A percentile compares a stretch with the other conserved stretches of the same genome.
Evolutionary conservation across 495 filamentous ascomycete species (phyloP).

Genomic region (Penicillium parvum): DNA sequence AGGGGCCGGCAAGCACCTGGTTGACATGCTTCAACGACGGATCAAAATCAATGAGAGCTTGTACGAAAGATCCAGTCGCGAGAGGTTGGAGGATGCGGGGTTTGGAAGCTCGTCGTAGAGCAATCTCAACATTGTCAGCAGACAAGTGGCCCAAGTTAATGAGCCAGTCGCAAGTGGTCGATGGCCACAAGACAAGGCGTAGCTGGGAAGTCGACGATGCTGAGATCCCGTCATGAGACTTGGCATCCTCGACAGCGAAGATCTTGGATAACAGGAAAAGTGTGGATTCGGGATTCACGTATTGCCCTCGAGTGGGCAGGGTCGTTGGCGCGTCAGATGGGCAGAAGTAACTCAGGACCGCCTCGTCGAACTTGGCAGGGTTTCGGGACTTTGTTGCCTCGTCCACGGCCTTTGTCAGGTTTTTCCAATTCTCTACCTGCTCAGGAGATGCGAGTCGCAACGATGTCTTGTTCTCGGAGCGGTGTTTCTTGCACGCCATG

Average conservation of each 20-base stretch:
- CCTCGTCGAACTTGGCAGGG: conserved; percentile 33
- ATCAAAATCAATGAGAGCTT: conserved; percentile 56
- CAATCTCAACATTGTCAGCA: conserved; percentile 54
- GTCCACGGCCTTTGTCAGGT: conserved; percentile 26
- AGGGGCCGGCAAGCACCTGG: conserved; percentile 44
- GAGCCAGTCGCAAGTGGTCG: conserved; percentile 55
- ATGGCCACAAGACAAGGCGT: conserved; percentile 47
- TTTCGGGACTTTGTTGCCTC: conserved; percentile 26
- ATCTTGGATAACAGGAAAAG: conserved; percentile 52
- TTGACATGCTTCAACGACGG: conserved; percentile 56
- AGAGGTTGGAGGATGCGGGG: conserved; percentile 39
- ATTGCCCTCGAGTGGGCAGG: conserved; percentile 21
- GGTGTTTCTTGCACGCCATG: conserved; percentile 31
- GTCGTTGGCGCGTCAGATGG: conserved; percentile 14
- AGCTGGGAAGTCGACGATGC: conserved; percentile 33
- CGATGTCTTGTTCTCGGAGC: conserved; percentile 25
- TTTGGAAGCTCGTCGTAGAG: conserved; percentile 50
- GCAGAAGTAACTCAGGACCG: conserved; percentile 35
- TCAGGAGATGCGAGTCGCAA: conserved; percentile 33
- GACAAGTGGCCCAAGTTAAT: conserved; percentile 59
- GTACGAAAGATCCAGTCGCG: conserved; percentile 54
- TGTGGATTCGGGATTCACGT: conserved; percentile 40
- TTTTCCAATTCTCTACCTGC: conserved; percentile 35
- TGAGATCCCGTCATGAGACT: conserved; percentile 14
- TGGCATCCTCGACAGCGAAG: conserved; percentile 38